Evolutionary conservation across 2,329 filamentous ascomycete genomes (phyloP).

Genomic region (Xylariales sp.): DNA sequence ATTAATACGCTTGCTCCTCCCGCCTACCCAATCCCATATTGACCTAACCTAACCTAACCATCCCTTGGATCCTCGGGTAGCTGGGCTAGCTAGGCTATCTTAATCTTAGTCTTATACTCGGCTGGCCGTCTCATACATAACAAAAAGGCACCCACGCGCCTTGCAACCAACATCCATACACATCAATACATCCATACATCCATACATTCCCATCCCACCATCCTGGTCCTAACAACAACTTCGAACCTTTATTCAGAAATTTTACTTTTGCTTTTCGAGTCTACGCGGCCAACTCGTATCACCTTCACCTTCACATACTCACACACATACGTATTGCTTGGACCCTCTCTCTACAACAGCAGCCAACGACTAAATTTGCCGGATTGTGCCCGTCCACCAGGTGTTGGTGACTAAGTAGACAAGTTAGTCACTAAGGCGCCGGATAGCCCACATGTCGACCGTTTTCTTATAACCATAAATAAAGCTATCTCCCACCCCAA

Average conservation of each 20-base stretch:
- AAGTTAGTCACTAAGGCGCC: not conserved
- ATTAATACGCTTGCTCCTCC: no score
- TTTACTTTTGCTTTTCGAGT: not conserved
- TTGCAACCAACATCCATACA: not conserved
- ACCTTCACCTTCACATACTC: no score
- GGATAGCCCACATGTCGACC: not conserved
- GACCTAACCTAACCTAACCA: no score
- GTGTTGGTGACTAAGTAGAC: no score
- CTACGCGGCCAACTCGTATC: constrained; percentile 1
- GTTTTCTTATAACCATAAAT: not conserved
- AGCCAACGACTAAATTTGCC: no score
- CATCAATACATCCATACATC: not conserved
- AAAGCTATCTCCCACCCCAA: not conserved
- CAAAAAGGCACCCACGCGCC: not conserved
- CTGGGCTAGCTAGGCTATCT: not conserved
- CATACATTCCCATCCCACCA: not conserved
- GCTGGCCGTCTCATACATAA: not conserved
- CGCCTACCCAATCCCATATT: no score
- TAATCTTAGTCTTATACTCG: not conserved
- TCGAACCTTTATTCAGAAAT: not conserved
- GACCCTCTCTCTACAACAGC: no score
- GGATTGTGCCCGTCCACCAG: no score
- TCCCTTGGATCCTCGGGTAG: no score
- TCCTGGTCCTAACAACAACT: constrained; percentile 1
- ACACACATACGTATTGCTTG: no score